A percentile compares a stretch with the other conserved stretches of the same genome.
phyloP scores from a whole-genome alignment of 805 yeast species.

The Jamesozyma gamospora region DNA sequence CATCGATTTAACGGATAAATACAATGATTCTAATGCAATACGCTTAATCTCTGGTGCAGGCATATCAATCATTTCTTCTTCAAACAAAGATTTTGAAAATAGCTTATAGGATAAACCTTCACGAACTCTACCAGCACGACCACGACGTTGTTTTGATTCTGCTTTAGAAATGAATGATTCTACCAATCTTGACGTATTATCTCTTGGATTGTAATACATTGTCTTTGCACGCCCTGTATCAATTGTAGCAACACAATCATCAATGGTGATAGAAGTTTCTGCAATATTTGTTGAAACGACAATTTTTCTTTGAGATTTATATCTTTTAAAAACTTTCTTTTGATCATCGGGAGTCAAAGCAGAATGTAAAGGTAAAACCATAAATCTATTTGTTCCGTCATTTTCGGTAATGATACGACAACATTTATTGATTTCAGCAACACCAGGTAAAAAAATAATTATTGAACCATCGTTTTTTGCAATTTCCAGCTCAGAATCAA shows the following conservation, averaged over 20 bases:
- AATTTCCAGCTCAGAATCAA: slow-evolving; percentile 39
- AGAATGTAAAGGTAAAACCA: slow-evolving; percentile 74
- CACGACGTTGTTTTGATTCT: slow-evolving; percentile 82
- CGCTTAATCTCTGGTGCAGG: slow-evolving; percentile 87
- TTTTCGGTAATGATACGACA: slow-evolving; percentile 18
- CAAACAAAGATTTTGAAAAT: slow-evolving; percentile 54
- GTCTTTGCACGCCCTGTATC: slow-evolving; percentile 83
- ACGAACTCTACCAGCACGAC: slow-evolving; percentile 96
- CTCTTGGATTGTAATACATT: slow-evolving; percentile 55
- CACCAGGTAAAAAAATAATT: slow-evolving; percentile 81
- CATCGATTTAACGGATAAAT: slow-evolving; percentile 80
- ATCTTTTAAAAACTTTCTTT: slow-evolving; percentile 53
- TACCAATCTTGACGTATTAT: slow-evolving; percentile 58
- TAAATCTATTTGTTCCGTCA: slow-evolving; percentile 20
- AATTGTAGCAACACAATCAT: slow-evolving; percentile 86
- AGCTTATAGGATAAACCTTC: slow-evolving; percentile 75
- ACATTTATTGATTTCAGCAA: slow-evolving; percentile 70
- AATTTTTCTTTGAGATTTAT: slow-evolving; percentile 59
- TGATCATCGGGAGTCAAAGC: slow-evolving; percentile 79
- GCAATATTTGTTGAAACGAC: slow-evolving; percentile 91
- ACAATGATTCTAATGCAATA: slow-evolving; percentile 72
- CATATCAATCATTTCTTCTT: slow-evolving; percentile 47
- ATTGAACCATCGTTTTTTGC: slow-evolving; percentile 57
- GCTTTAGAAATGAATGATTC: slow-evolving; percentile 88
- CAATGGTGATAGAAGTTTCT: slow-evolving; percentile 92